phyloP scores from a whole-genome alignment of 2,329 filamentous ascomycete species.

The Nemania sp. region DNA sequence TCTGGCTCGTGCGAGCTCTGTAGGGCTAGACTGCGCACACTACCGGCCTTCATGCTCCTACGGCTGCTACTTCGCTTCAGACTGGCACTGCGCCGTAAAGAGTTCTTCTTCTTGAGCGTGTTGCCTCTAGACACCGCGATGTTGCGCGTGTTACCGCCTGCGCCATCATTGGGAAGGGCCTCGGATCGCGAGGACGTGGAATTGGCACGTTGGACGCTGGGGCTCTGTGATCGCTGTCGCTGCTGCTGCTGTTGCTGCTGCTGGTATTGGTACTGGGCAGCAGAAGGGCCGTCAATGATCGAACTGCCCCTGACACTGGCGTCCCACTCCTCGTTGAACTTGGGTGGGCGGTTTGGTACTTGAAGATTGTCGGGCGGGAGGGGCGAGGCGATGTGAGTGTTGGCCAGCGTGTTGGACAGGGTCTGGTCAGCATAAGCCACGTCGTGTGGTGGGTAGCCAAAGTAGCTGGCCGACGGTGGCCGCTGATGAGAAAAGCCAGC shows the following conservation, averaged over 20 bases:
- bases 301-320: constrained; percentile 68
- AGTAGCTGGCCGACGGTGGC: constrained; percentile 35
- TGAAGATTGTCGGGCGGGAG: constrained; percentile 30
- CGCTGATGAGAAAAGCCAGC: constrained; percentile 17
- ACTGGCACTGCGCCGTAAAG: constrained; percentile 72
- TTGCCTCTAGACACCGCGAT: constrained; percentile 55
- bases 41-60: constrained; percentile 80
- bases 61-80: constrained; percentile 79
- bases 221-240: constrained; percentile 32
- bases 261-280: constrained; percentile 26
- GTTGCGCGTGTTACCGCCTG: constrained; percentile 41
- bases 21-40: constrained; percentile 77
- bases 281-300: constrained; percentile 55
- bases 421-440: constrained; percentile 40
- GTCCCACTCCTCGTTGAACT: constrained; percentile 73
- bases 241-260: constrained; percentile 26
- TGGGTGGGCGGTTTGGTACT: constrained; percentile 45
- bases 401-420: constrained; percentile 43
- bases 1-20: constrained; percentile 70
- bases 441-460: constrained; percentile 32
- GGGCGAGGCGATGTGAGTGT: constrained; percentile 39
- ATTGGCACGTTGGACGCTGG: constrained; percentile 61
- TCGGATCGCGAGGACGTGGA: constrained; percentile 59
- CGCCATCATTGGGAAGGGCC: constrained; percentile 49
- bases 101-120: constrained; percentile 87